These are phyloP conservation scores for Coemansia sp. DNA, from an alignment of 192 early-diverging fungal species.

Conservation along the genomic window DNA sequence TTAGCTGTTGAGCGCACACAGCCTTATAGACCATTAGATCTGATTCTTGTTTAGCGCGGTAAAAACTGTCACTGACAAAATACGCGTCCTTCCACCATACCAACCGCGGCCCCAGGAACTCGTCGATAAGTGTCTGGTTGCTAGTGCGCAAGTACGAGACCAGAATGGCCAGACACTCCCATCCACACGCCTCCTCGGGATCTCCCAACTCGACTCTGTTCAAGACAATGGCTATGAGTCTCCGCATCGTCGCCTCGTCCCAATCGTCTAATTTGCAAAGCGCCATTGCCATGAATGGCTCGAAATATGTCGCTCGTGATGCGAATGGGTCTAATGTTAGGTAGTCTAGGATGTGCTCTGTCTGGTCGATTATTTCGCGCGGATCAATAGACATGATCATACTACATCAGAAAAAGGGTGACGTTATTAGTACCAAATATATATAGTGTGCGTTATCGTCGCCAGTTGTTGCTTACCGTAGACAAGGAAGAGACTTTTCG, in stretches of 20 bases:
- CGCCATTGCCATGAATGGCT: constrained; percentile 11
- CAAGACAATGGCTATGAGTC: constrained; percentile 18
- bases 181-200: constrained; percentile 10
- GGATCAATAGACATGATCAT: constrained; percentile 39
- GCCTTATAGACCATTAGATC: constrained; percentile 23
- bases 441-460: neutral
- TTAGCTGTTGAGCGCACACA: constrained; percentile 28
- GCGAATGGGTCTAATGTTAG: constrained; percentile 44
- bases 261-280: neutral
- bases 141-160: neutral
- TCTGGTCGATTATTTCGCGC: constrained; percentile 10
- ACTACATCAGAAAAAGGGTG: neutral
- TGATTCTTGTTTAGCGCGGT: neutral
- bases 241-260: neutral
- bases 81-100: constrained; percentile 37
- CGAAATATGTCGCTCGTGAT: constrained; percentile 8
- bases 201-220: constrained; percentile 44
- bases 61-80: constrained; percentile 16
- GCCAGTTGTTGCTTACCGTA: constrained; percentile 19
- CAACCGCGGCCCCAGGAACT: constrained; percentile 20
- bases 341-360: constrained; percentile 29
- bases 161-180: constrained; percentile 26
- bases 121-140: constrained; percentile 7
- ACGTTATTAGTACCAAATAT: neutral
- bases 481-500: constrained; percentile 12